Percentiles rank a stretch among this genome's conserved stretches.
Evolutionary conservation across 306 rosid genomes (phyloP).

Genomic region (Rosa persica): DNA sequence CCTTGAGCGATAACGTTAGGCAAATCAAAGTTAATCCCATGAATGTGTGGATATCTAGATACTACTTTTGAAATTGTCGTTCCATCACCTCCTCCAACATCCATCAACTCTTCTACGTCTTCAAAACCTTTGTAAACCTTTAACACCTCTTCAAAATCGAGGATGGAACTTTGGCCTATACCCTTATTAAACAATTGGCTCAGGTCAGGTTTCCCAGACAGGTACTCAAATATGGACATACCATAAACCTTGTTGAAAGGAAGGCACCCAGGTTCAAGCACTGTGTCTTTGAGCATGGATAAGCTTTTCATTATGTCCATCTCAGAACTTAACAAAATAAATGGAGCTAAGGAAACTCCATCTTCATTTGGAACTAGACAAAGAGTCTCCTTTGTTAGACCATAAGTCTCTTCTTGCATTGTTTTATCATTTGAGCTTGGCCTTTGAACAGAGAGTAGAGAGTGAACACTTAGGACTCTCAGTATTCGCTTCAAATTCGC

Average conservation of each 20-base stretch:
- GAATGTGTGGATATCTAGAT: slow-evolving; percentile 13
- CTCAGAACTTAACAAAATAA: neutral
- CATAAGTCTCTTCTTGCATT: neutral
- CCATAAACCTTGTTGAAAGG: slow-evolving; percentile 9
- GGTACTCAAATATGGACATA: neutral
- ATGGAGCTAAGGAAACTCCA: neutral
- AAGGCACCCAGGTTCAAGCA: slow-evolving; percentile 3
- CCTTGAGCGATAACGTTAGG: no score
- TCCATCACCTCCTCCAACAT: slow-evolving; percentile 23
- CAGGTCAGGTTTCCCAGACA: neutral
- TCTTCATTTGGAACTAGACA: neutral
- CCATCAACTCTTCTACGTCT: slow-evolving; percentile 8
- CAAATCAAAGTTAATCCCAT: neutral
- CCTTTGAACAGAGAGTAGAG: neutral
- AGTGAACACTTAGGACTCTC: no score
- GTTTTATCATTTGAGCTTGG: neutral
- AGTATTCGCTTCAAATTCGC: no score
- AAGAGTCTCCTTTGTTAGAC: neutral
- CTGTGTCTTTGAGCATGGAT: neutral
- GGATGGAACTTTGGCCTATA: neutral
- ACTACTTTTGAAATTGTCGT: neutral
- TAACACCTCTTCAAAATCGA: neutral
- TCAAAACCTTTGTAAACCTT: neutral
- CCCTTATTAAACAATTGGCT: neutral
- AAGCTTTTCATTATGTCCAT: neutral